Conservation (phyloP, 441 rosid species). For the Euphorbia neoarborescens region DNA sequence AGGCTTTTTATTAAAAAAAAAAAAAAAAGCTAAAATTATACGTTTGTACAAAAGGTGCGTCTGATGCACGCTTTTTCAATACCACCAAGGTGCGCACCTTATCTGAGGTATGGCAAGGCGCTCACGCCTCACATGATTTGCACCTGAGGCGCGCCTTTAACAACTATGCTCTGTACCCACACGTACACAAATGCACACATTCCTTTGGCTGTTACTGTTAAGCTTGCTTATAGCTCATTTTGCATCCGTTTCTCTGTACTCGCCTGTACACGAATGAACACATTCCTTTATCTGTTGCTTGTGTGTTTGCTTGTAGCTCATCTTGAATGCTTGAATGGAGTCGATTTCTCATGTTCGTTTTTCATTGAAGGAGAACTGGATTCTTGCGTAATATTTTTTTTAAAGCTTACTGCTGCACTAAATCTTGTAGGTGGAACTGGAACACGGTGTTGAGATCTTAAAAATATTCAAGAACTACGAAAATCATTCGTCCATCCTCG, state of each 20-base stretch:
- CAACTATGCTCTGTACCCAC: no score
- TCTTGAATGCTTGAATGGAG: not conserved
- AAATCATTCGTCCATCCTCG: constrained; percentile 56
- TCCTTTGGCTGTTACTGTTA: not conserved
- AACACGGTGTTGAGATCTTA: constrained; percentile 71
- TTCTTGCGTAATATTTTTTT: not conserved
- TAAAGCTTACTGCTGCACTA: not conserved
- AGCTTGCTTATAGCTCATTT: not conserved
- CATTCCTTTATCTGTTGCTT: not conserved
- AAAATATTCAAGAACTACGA: constrained; percentile 52
- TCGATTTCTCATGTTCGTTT: not conserved
- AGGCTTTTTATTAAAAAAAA: no score
- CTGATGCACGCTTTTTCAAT: no score
- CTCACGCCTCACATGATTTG: no score
- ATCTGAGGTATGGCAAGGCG: no score
- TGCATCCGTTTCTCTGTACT: no score
- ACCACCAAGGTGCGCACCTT: no score
- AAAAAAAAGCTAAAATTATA: no score
- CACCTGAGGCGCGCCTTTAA: no score
- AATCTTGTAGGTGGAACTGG: constrained; percentile 48
- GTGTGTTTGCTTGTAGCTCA: not conserved
- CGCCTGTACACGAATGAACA: no score
- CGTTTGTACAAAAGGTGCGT: no score
- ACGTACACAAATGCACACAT: not conserved
- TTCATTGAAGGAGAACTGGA: not conserved